Base-by-base conservation (phyloP, 306 rosid genomes). In the Argentina anserina region DNA sequence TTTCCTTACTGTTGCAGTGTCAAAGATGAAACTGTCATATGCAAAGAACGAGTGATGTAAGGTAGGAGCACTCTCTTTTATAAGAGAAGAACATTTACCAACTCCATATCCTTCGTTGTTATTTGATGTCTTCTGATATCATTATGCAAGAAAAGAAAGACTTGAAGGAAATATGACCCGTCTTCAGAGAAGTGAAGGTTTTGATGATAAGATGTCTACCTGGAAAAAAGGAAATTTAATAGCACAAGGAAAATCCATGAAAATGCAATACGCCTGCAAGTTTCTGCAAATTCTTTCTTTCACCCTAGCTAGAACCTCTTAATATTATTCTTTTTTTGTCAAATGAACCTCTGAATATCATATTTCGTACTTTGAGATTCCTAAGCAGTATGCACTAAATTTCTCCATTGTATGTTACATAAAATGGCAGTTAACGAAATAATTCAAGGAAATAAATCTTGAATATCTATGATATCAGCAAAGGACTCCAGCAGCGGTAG, bases 401-500 rank as follows among this genome's bases (percentile, higher is more conserved):
- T 52, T 75, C 55, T 67, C 56, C 74, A 28, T 20, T 13, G 6
- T 20, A 60, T 68, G 50, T 28, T 25, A 26, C 64, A 55, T 20
- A 60, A 23, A 37, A 9, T 17, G 64, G 33, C 37, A 36, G 33
- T 80, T 86, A 75, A 87, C 80, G 85, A 86, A 89, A 89, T 47
- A 89, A 75, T 75, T 87, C 90, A 87, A 25, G 82, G 84, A 86
- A 90, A 89, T 52, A 90, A 77, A 75, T 87, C 90, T 73, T 87
- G 98, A 76, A 93, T 67, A 79, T 90, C 98, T 61, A 93, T 67
- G 10, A 93, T 87, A 84, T 93, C 98, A 53, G 98, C 98, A 72
- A 72, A 93, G 97, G 43, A 93, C 98, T 63, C 98, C 98, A 3
- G 92, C 89, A 18, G 98, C 96, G 31, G 98, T 93, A 10, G 97